A percentile compares a stretch with the other conserved stretches of the same genome.
Conservation (phyloP, 1,139 yeast genomes). For the Debaryomyces nepalensis region DNA sequence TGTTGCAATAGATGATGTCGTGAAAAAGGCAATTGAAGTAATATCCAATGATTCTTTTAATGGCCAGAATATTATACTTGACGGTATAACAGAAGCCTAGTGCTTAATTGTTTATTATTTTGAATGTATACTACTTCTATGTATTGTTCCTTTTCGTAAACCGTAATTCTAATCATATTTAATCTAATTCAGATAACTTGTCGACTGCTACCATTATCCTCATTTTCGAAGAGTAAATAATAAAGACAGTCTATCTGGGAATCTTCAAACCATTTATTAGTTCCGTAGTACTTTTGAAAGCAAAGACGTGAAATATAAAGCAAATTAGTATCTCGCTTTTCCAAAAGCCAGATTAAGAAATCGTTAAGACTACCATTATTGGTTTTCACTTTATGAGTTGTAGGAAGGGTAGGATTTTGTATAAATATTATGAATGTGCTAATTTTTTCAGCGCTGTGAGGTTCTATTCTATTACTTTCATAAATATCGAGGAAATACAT, state of each 20-base stretch:
- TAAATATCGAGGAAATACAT: conserved; percentile 14
- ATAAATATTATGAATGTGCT: conserved; percentile 1
- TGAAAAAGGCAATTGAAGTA: conserved; percentile 33
- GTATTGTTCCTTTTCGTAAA: too few relatives aligned
- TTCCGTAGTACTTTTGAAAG: conserved; percentile 19
- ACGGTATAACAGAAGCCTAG: too few relatives aligned
- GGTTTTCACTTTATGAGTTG: background rate
- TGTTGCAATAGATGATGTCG: conserved; percentile 30
- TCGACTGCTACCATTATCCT: background rate
- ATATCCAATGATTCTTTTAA: conserved; percentile 38
- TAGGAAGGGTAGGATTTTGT: background rate
- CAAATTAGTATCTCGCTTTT: conserved; percentile 11
- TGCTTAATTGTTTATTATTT: too few relatives aligned
- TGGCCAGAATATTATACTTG: conserved; percentile 42
- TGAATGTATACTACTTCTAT: too few relatives aligned
- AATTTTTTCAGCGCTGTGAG: conserved; percentile 3
- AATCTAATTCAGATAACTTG: too few relatives aligned
- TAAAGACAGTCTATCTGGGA: conserved; percentile 9
- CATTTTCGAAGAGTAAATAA: conserved; percentile 12
- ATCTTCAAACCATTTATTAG: conserved; percentile 8
- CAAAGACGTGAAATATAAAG: conserved; percentile 3
- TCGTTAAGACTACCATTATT: conserved; percentile 19
- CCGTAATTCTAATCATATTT: too few relatives aligned
- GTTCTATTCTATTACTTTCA: background rate
- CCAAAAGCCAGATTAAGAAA: conserved; percentile 27